Conservation (phyloP, 176 grass and related monocot species). For the Pontederia crassipes region DNA sequence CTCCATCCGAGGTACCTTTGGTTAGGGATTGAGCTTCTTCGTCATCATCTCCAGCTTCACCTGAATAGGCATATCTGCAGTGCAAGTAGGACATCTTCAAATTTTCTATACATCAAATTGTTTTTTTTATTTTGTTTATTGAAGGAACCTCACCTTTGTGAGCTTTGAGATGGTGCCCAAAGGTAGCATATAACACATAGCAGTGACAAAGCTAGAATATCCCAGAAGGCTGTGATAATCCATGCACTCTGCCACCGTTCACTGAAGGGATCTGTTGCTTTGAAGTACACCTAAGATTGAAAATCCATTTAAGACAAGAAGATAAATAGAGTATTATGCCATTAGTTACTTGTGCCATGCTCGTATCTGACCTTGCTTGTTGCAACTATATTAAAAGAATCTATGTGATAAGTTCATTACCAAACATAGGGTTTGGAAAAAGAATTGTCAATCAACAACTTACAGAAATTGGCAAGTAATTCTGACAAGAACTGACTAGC, state of each 20-base stretch:
- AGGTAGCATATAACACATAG: constrained; percentile 84
- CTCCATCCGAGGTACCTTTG: constrained; percentile 51
- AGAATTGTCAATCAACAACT: too few species aligned
- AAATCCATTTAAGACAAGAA: constrained; percentile 9
- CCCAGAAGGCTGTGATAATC: constrained; percentile 98
- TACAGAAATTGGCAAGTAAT: too few species aligned
- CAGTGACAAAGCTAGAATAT: constrained; percentile 69
- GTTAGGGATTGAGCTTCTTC: constrained; percentile 86
- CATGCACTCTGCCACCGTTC: constrained; percentile 97
- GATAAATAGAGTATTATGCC: neutral
- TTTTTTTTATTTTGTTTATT: neutral
- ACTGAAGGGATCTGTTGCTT: constrained; percentile 91
- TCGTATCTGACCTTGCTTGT: neutral
- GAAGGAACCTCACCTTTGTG: constrained; percentile 54
- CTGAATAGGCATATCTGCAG: constrained; percentile 86
- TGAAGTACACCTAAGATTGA: constrained; percentile 86
- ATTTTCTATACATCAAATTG: neutral
- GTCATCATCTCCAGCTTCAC: constrained; percentile 62
- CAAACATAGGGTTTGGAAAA: too few species aligned
- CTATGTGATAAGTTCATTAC: too few species aligned
- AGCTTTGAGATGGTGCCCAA: constrained; percentile 94
- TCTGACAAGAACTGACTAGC: too few species aligned
- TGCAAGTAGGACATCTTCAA: neutral
- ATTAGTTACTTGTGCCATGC: neutral
- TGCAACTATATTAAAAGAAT: too few species aligned